Evolutionary conservation across 2,329 filamentous ascomycete species (phyloP).

Genomic region (Colletotrichum sidae): DNA sequence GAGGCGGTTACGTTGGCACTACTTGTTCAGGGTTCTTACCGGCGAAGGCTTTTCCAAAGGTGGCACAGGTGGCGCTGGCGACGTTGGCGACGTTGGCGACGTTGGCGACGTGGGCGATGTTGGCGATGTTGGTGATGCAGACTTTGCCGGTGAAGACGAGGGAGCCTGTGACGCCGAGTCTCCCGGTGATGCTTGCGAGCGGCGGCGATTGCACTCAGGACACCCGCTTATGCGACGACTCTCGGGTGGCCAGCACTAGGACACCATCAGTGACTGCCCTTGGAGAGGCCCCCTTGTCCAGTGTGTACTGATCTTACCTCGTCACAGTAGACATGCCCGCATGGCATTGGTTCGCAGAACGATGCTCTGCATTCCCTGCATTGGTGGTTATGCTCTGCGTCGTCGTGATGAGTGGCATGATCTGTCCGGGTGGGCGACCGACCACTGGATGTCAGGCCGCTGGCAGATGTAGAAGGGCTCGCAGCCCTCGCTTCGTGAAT

Average conservation of each 20-base stretch:
- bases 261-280: too few relatives aligned
- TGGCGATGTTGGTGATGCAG: too few relatives aligned
- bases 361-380: slow-evolving; percentile 20
- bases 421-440: background rate
- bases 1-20: too few relatives aligned
- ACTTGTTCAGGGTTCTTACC: too few relatives aligned
- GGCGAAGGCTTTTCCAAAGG: too few relatives aligned
- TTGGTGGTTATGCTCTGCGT: slow-evolving; percentile 13
- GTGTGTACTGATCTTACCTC: background rate
- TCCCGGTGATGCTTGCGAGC: background rate
- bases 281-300: too few relatives aligned
- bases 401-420: background rate
- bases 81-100: too few relatives aligned
- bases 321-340: slow-evolving; percentile 28
- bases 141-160: too few relatives aligned
- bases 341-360: slow-evolving; percentile 17
- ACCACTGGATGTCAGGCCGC: background rate
- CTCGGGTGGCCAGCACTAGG: too few relatives aligned
- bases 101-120: too few relatives aligned
- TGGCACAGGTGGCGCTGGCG: too few relatives aligned
- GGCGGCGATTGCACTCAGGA: slow-evolving; percentile 9
- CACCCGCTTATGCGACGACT: background rate
- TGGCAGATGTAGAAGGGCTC: background rate
- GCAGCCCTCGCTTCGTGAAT: slow-evolving; percentile 5
- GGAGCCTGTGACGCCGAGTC: too few relatives aligned